phyloP scores from a whole-genome alignment of 805 yeast genomes.

The Candida endomychidarum region DNA sequence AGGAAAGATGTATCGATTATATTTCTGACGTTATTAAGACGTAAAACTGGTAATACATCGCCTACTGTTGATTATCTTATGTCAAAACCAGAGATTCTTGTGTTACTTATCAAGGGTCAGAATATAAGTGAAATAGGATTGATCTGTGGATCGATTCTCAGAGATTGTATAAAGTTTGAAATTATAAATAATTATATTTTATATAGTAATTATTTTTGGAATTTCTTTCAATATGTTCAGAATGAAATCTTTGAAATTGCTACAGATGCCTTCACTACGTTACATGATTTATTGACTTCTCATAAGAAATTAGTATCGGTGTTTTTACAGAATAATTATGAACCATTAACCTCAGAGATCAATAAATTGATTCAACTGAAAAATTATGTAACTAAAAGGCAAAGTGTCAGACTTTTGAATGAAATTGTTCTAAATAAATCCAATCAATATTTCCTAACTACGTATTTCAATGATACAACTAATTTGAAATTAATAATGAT shows the following conservation, averaged over 20 bases:
- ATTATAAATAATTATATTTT: constrained; percentile 60
- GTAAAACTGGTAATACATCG: constrained; percentile 70
- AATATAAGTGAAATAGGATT: constrained; percentile 73
- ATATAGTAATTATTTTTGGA: constrained; percentile 69
- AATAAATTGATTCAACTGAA: constrained; percentile 71
- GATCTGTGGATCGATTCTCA: constrained; percentile 71
- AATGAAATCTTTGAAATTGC: constrained; percentile 82
- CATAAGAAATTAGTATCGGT: constrained; percentile 71
- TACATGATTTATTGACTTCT: constrained; percentile 63
- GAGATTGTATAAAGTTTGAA: constrained; percentile 85
- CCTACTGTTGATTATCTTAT: constrained; percentile 87
- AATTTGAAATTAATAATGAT: constrained; percentile 87
- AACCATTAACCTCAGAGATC: constrained; percentile 57
- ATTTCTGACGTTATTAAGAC: constrained; percentile 73
- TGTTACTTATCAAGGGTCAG: constrained; percentile 65
- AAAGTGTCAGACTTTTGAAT: constrained; percentile 73
- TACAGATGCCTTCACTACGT: constrained; percentile 82
- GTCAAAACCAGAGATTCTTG: constrained; percentile 63
- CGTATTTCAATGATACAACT: constrained; percentile 76
- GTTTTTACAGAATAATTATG: constrained; percentile 61
- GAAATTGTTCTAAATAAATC: constrained; percentile 69
- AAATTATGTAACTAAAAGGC: constrained; percentile 91
- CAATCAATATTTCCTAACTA: constrained; percentile 69
- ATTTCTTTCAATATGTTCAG: constrained; percentile 74
- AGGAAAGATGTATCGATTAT: constrained; percentile 77